These are phyloP conservation scores for Buxus sempervirens DNA, from an alignment of 164 flowering plant genomes.

Conservation along the genomic window DNA sequence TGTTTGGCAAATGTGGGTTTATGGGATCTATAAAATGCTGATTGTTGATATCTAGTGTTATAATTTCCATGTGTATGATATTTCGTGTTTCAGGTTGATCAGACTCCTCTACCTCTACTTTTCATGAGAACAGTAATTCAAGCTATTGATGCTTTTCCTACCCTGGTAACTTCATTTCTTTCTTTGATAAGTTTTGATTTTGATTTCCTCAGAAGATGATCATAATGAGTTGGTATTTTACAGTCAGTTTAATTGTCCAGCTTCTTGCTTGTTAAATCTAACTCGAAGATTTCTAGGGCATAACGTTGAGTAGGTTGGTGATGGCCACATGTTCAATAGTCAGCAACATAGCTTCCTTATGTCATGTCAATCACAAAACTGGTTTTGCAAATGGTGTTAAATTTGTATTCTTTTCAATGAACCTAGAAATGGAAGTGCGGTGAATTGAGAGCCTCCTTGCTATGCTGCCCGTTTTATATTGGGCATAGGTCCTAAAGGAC, in stretches of 20 bases:
- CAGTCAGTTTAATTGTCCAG: not conserved
- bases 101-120: slow-evolving; percentile 81
- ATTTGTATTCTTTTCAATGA: too few relatives aligned
- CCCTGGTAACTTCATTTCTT: slow-evolving; percentile 50
- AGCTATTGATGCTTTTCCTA: slow-evolving; percentile 92
- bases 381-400: too few relatives aligned
- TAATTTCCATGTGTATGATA: not conserved
- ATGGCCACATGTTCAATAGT: not conserved
- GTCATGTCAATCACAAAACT: not conserved
- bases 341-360: too few relatives aligned
- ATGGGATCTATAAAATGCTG: too few relatives aligned
- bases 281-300: not conserved
- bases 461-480: too few relatives aligned
- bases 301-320: not conserved
- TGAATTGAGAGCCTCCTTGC: too few relatives aligned
- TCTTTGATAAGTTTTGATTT: not conserved
- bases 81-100: slow-evolving; percentile 67
- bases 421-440: too few relatives aligned
- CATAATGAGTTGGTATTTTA: not conserved
- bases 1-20: too few relatives aligned
- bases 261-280: not conserved
- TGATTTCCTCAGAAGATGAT: not conserved
- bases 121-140: slow-evolving; percentile 98
- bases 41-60: too few relatives aligned
- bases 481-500: too few relatives aligned